A percentile compares a stretch with the other conserved stretches of the same genome.
Conservation (phyloP, 106 monocot genomes). For the Allium sativum region DNA sequence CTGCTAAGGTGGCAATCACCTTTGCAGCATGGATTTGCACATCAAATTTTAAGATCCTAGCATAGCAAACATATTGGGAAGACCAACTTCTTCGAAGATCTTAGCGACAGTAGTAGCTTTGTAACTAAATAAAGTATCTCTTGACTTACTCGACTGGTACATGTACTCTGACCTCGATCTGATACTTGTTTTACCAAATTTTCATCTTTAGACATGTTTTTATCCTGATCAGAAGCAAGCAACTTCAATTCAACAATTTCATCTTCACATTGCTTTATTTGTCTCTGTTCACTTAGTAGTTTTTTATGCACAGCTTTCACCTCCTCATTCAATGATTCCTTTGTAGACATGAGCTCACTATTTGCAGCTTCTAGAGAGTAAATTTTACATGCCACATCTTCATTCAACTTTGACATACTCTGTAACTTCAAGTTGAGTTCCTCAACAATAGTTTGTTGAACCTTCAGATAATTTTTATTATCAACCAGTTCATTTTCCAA, state of each 20-base stretch:
- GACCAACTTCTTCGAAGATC: slow-evolving; percentile 79
- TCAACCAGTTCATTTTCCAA: slow-evolving; percentile 31
- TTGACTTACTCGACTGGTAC: slow-evolving; percentile 28
- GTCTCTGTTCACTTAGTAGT: slow-evolving; percentile 31
- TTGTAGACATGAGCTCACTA: slow-evolving; percentile 31
- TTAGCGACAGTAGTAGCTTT: slow-evolving; percentile 42
- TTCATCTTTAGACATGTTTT: slow-evolving; percentile 3
- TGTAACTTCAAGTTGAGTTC: slow-evolving; percentile 27
- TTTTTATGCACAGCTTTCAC: slow-evolving; percentile 37
- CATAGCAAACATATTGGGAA: no score
- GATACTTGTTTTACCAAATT: slow-evolving; percentile 15
- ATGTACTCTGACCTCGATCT: slow-evolving; percentile 8
- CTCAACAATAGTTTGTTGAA: slow-evolving; percentile 19
- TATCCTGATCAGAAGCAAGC: slow-evolving; percentile 10
- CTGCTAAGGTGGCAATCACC: no score
- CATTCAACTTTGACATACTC: slow-evolving; percentile 24
- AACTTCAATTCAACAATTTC: slow-evolving; percentile 36
- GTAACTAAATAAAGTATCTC: slow-evolving; percentile 33
- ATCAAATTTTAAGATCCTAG: no score
- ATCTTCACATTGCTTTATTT: slow-evolving; percentile 48
- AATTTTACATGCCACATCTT: slow-evolving; percentile 34
- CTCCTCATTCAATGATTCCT: slow-evolving; percentile 47
- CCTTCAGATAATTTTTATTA: slow-evolving; percentile 19
- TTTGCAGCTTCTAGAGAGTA: slow-evolving; percentile 23
- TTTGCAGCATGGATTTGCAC: no score